phyloP scores from a whole-genome alignment of 805 yeast genomes.

The Yamadazyma paraphyllophila region DNA sequence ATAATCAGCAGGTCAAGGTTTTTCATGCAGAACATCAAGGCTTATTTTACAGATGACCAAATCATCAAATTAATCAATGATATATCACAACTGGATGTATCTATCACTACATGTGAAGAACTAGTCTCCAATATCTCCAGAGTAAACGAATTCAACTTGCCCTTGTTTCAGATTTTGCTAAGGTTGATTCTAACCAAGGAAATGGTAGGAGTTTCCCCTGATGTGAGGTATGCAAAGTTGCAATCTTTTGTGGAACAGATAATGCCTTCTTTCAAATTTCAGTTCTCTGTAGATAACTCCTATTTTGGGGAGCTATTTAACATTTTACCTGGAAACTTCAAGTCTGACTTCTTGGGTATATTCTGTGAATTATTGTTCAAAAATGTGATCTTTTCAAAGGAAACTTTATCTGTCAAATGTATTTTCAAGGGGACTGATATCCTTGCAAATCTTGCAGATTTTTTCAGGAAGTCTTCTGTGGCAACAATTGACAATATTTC shows the following conservation, averaged over 20 bases:
- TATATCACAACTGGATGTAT: slow-evolving; percentile 8
- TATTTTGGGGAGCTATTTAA: slow-evolving; percentile 41
- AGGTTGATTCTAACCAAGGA: slow-evolving; percentile 19
- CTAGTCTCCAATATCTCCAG: slow-evolving; percentile 13
- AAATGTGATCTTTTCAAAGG: slow-evolving; percentile 1
- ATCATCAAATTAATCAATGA: slow-evolving; percentile 19
- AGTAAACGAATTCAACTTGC: slow-evolving; percentile 36
- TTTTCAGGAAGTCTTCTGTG: slow-evolving; percentile 47
- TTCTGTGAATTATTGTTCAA: slow-evolving; percentile 28
- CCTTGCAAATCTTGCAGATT: slow-evolving; percentile 41
- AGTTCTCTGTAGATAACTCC: slow-evolving; percentile 29
- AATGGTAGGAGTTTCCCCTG: slow-evolving; percentile 7
- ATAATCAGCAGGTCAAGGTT: slow-evolving; percentile 19
- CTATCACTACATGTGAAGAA: slow-evolving; percentile 13
- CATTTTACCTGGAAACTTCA: slow-evolving; percentile 29
- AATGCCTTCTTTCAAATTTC: slow-evolving; percentile 22
- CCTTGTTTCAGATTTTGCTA: slow-evolving; percentile 30
- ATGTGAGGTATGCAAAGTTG: slow-evolving; percentile 15
- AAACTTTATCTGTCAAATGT: slow-evolving; percentile 4
- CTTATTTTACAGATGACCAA: slow-evolving; percentile 17
- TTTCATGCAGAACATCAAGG: slow-evolving; percentile 21
- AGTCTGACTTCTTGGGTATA: slow-evolving; percentile 22
- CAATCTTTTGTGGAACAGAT: slow-evolving; percentile 14
- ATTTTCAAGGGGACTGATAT: slow-evolving; percentile 19
- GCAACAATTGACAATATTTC: slow-evolving; percentile 23